A percentile compares a stretch with the other conserved stretches of the same genome.
Conservation (phyloP, 768 basidiomycete species). For the Imleria badia region DNA sequence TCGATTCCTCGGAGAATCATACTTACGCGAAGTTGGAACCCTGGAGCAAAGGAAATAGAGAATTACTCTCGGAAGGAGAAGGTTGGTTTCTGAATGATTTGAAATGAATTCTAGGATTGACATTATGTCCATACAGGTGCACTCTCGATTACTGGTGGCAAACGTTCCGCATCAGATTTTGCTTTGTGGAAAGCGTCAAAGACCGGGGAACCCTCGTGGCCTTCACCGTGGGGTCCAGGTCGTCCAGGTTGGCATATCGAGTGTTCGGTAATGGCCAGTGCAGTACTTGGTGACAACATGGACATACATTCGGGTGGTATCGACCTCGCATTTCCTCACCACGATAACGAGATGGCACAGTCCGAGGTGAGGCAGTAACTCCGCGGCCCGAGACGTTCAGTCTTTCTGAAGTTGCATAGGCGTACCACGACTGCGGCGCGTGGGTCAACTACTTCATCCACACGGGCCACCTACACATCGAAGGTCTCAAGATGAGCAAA, state of each 20-base stretch:
- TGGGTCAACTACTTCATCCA: conserved; percentile 99
- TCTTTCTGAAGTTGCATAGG: conserved; percentile 47
- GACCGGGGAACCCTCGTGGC: conserved; percentile 95
- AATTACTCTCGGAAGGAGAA: conserved; percentile 89
- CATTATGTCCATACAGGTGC: conserved; percentile 43
- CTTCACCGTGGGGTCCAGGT: conserved; percentile 90
- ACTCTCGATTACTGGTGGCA: conserved; percentile 55
- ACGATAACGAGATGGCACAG: conserved; percentile 98
- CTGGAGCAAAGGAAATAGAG: conserved; percentile 92
- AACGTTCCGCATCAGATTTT: conserved; percentile 88
- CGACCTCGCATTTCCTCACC: conserved; percentile 98
- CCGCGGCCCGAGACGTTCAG: not conserved
- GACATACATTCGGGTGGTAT: conserved; percentile 98
- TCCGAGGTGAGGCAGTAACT: conserved; percentile 64
- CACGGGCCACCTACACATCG: conserved; percentile 97
- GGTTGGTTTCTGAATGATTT: conserved; percentile 43
- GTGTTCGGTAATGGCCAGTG: conserved; percentile 97
- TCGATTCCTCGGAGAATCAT: conserved; percentile 75
- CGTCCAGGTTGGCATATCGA: conserved; percentile 99
- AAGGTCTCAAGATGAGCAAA: conserved; percentile 99
- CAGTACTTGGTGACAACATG: conserved; percentile 63
- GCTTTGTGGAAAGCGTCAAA: conserved; percentile 98
- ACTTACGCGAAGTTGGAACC: conserved; percentile 94
- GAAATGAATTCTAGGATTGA: not conserved
- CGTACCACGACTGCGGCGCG: conserved; percentile 84